These are phyloP conservation scores for Verticillium nonalfalfae DNA, from an alignment of 2,329 filamentous ascomycete genomes.

Conservation along the genomic window DNA sequence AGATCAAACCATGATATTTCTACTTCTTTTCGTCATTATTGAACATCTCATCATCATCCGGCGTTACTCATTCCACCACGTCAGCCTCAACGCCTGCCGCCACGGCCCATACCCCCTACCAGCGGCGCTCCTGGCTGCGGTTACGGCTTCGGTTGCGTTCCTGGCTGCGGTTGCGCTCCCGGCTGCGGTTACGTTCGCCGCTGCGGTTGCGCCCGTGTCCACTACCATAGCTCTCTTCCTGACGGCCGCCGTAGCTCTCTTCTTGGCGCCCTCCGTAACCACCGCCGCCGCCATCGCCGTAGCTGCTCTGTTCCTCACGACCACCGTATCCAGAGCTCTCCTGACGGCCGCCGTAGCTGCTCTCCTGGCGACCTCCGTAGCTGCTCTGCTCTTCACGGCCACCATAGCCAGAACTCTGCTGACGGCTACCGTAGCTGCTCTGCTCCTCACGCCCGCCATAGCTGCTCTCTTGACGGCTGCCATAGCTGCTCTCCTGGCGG, in stretches of 20 bases:
- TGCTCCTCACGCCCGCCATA: constrained; percentile 10
- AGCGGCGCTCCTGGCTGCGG: neutral
- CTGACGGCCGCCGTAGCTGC: constrained; percentile 16
- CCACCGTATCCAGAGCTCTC: constrained; percentile 13
- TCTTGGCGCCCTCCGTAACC: neutral
- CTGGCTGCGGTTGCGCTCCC: neutral
- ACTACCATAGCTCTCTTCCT: constrained; percentile 39
- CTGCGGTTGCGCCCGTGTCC: neutral
- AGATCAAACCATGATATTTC: neutral
- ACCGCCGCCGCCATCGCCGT: constrained; percentile 9
- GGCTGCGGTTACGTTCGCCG: neutral
- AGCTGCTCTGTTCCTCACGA: constrained; percentile 13
- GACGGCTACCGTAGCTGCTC: constrained; percentile 13
- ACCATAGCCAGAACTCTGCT: constrained; percentile 15
- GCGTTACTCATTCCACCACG: constrained; percentile 12
- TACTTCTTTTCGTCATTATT: constrained; percentile 19
- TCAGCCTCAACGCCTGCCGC: neutral
- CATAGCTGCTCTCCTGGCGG: constrained; percentile 14
- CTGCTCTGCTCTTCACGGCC: constrained; percentile 12
- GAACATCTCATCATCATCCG: constrained; percentile 16
- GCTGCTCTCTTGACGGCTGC: constrained; percentile 11
- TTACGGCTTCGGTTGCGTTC: neutral
- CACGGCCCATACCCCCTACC: neutral
- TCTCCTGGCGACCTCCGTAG: constrained; percentile 9
- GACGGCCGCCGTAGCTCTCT: constrained; percentile 29